These are phyloP conservation scores for Blastobotrys petasosporus DNA, from an alignment of 1,139 yeast species.

Conservation along the genomic window DNA sequence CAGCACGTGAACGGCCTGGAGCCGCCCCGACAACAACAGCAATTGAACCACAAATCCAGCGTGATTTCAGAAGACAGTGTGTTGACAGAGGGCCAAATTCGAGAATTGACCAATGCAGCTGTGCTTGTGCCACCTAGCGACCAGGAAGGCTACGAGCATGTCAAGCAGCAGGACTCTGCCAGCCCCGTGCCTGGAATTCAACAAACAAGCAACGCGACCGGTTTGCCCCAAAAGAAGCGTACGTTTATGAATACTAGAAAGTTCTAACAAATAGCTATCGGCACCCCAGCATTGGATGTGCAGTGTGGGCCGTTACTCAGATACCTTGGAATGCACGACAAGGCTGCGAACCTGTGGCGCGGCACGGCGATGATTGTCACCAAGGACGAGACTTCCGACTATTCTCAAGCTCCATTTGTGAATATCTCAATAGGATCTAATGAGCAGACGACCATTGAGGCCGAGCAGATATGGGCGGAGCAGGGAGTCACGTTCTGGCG, in stretches of 20 bases:
- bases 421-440: constrained; percentile 7
- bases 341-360: constrained; percentile 47
- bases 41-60: too few relatives aligned
- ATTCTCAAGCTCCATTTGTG: constrained; percentile 19
- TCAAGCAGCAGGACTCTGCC: too few relatives aligned
- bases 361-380: constrained; percentile 61
- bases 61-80: too few relatives aligned
- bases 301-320: constrained; percentile 76
- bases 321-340: constrained; percentile 54
- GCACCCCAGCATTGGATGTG: constrained; percentile 40
- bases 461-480: constrained; percentile 40
- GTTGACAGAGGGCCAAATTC: too few relatives aligned
- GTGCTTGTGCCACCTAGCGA: too few relatives aligned
- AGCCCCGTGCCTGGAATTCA: too few relatives aligned
- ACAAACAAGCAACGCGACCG: too few relatives aligned
- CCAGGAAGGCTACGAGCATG: too few relatives aligned
- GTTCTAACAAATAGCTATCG: constrained; percentile 15
- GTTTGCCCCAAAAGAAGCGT: constrained; percentile 1
- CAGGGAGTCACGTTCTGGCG: constrained; percentile 57
- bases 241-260: neutral
- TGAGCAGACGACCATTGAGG: constrained; percentile 6
- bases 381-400: constrained; percentile 36
- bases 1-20: too few relatives aligned
- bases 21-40: too few relatives aligned
- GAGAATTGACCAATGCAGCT: too few relatives aligned